These are phyloP conservation scores for Suhomyces xylopsoci DNA, from an alignment of 805 yeast genomes.

Conservation along the genomic window DNA sequence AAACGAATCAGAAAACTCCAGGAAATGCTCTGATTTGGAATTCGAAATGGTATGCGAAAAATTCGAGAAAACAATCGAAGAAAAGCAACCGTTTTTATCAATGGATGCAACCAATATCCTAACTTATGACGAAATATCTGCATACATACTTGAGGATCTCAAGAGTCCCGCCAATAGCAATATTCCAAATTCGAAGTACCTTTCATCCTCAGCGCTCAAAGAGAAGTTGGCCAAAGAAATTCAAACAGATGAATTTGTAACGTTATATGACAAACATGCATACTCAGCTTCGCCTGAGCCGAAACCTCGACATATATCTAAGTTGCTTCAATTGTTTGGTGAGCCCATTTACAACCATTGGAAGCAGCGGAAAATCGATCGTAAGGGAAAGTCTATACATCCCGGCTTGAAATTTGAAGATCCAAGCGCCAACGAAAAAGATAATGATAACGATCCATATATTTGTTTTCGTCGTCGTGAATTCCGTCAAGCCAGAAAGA, in stretches of 20 bases:
- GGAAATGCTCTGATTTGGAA: conserved; percentile 69
- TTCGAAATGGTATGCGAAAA: conserved; percentile 75
- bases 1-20: conserved; percentile 12
- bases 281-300: conserved; percentile 12
- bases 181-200: conserved; percentile 32
- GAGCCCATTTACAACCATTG: conserved; percentile 73
- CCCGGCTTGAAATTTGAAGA: conserved; percentile 84
- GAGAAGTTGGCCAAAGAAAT: conserved; percentile 55
- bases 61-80: conserved; percentile 70
- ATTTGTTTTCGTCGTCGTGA: conserved; percentile 94
- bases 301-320: conserved; percentile 41
- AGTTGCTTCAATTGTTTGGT: conserved; percentile 60
- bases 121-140: conserved; percentile 63
- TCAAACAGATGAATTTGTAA: conserved; percentile 52
- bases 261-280: conserved; percentile 53
- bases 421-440: conserved; percentile 70
- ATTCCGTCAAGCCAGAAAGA: conserved; percentile 91
- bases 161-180: conserved; percentile 23
- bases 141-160: conserved; percentile 40
- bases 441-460: conserved; percentile 86
- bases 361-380: conserved; percentile 66
- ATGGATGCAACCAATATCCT: conserved; percentile 82
- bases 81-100: conserved; percentile 82
- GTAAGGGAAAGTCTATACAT: conserved; percentile 66
- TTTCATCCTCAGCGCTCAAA: conserved; percentile 57